phyloP scores from a whole-genome alignment of 1,284 basidiomycete species.

The Singerocomus rubriflavus region DNA sequence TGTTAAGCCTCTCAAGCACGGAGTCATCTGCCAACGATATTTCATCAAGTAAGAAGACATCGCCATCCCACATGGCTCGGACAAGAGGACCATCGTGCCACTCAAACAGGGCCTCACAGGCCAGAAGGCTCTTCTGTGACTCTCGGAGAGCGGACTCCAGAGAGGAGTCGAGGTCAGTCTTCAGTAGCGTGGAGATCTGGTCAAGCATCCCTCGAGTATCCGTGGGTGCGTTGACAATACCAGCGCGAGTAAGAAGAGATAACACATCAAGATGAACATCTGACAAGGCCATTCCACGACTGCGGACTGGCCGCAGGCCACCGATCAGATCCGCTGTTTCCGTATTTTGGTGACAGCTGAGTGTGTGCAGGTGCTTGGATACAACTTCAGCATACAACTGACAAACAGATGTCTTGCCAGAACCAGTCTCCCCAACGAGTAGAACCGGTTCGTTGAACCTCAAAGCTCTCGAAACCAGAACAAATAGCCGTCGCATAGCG shows the following conservation, averaged over 20 bases:
- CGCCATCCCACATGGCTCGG: constrained; percentile 85
- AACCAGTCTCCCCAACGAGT: constrained; percentile 97
- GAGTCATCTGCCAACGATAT: constrained; percentile 98
- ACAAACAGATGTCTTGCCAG: constrained; percentile 97
- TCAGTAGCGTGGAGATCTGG: constrained; percentile 36
- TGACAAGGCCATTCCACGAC: constrained; percentile 54
- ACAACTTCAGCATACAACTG: constrained; percentile 80
- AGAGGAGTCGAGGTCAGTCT: constrained; percentile 29
- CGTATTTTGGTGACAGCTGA: constrained; percentile 99
- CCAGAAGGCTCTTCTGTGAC: constrained; percentile 43
- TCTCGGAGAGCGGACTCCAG: constrained; percentile 38
- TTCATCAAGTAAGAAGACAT: constrained; percentile 92
- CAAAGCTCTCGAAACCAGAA: constrained; percentile 80
- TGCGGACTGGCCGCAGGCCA: constrained; percentile 90
- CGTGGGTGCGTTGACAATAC: constrained; percentile 32
- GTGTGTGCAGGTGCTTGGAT: constrained; percentile 62
- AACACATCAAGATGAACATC: constrained; percentile 45
- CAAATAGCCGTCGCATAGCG: constrained; percentile 90
- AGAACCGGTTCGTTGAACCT: constrained; percentile 93
- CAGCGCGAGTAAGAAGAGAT: constrained; percentile 40
- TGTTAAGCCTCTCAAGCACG: constrained; percentile 96
- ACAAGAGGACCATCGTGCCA: constrained; percentile 97
- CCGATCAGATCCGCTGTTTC: constrained; percentile 98
- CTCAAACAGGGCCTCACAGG: constrained; percentile 80
- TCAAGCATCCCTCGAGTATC: constrained; percentile 38